Percentiles rank a stretch among this genome's conserved stretches.
Conservation (phyloP, 2,329 filamentous ascomycete species). For the Neonectria magnoliae region DNA sequence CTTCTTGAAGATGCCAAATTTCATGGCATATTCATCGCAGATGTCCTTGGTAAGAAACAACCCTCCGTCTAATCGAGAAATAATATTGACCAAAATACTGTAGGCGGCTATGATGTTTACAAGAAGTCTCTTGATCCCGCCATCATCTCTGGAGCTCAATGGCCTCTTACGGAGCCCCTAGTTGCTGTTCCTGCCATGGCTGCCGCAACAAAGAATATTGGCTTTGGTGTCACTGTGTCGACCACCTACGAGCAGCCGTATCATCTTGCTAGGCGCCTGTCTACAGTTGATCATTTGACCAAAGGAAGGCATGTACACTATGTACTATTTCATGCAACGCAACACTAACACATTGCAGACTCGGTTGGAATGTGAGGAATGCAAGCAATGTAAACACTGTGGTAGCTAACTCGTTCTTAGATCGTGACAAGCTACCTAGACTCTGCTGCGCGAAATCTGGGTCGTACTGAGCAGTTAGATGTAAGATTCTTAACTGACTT, state of each 20-base stretch:
- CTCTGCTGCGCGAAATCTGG: slow-evolving; percentile 73
- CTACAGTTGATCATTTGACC: slow-evolving; percentile 74
- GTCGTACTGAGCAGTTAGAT: slow-evolving; percentile 62
- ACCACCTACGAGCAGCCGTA: slow-evolving; percentile 79
- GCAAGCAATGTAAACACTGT: fast-evolving
- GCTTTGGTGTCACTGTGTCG: slow-evolving; percentile 75
- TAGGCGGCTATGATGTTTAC: slow-evolving; percentile 76
- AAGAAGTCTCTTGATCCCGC: slow-evolving; percentile 68
- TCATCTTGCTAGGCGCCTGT: slow-evolving; percentile 71
- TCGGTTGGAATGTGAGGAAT: slow-evolving; percentile 65
- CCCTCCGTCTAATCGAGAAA: fast-evolving
- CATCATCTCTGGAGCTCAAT: slow-evolving; percentile 72
- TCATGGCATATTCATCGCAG: slow-evolving; percentile 74
- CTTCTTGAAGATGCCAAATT: slow-evolving; percentile 70
- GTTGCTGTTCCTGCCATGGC: slow-evolving; percentile 75
- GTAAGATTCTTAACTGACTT: slow-evolving; percentile 19
- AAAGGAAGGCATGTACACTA: slow-evolving; percentile 60
- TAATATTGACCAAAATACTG: background rate
- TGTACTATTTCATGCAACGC: fast-evolving
- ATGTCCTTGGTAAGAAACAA: slow-evolving; percentile 62
- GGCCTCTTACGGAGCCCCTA: slow-evolving; percentile 76
- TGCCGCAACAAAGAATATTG: slow-evolving; percentile 72
- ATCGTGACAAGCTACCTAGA: slow-evolving; percentile 78
- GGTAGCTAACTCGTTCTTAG: slow-evolving; percentile 45
- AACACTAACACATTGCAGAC: slow-evolving; percentile 42